phyloP scores from a whole-genome alignment of 495 filamentous ascomycete species.

The Paragyromitra xinjiangensis region DNA sequence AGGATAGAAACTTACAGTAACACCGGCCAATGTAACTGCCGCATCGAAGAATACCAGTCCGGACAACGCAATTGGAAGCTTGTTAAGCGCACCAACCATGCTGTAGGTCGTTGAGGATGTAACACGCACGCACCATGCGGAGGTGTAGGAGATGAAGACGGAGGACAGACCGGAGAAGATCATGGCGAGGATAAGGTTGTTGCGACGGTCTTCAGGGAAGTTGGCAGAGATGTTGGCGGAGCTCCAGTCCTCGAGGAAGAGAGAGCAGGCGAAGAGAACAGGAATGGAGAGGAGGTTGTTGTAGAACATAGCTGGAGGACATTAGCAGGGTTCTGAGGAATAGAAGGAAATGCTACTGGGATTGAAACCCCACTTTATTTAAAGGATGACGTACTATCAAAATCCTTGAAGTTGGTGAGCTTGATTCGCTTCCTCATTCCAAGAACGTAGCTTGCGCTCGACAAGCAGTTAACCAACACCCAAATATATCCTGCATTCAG shows the following conservation, averaged over 20 bases:
- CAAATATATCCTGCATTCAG: conserved; percentile 96
- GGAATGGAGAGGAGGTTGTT: conserved; percentile 99
- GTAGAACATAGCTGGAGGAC: conserved; percentile 90
- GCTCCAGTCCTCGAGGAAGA: conserved; percentile 92
- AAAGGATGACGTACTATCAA: conserved; percentile 79
- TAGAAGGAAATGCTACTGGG: background rate
- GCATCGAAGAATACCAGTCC: conserved; percentile 95
- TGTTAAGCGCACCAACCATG: conserved; percentile 98
- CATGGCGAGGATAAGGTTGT: conserved; percentile 83
- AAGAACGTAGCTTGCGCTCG: conserved; percentile 87
- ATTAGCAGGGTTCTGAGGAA: conserved; percentile 56
- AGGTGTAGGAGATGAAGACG: conserved; percentile 98
- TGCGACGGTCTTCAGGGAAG: conserved; percentile 81
- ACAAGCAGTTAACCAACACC: conserved; percentile 98
- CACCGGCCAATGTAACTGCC: conserved; percentile 88
- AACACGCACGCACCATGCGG: conserved; percentile 97
- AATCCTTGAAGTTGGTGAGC: conserved; percentile 99
- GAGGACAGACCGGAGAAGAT: conserved; percentile 90
- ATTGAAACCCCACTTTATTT: background rate
- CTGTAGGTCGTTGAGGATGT: conserved; percentile 97
- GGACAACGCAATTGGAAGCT: conserved; percentile 89
- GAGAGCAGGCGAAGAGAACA: conserved; percentile 81
- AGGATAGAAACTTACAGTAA: conserved; percentile 59
- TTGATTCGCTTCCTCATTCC: conserved; percentile 99
- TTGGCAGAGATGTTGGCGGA: conserved; percentile 81